These are phyloP conservation scores for Erodium maritimum DNA, from an alignment of 345 rosid species.

Conservation along the genomic window DNA sequence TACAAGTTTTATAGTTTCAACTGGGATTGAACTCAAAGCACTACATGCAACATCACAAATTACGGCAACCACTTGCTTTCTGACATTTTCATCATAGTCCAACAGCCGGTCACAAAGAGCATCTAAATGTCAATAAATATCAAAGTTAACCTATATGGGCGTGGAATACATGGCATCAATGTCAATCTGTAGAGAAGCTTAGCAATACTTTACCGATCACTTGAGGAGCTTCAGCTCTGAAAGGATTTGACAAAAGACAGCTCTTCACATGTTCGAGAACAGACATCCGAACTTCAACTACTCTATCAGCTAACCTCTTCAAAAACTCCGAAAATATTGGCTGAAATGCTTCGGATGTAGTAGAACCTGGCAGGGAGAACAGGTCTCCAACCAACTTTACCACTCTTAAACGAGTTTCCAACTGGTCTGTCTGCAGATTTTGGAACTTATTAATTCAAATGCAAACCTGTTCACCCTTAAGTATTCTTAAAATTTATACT, in stretches of 20 bases:
- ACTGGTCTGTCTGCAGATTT: conserved; percentile 68
- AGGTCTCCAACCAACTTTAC: conserved; percentile 82
- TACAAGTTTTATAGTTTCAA: conserved; percentile 62
- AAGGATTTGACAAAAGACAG: conserved; percentile 65
- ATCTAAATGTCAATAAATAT: conserved; percentile 36
- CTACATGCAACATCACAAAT: conserved; percentile 72
- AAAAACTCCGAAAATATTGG: conserved; percentile 82
- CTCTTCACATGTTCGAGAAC: conserved; percentile 80
- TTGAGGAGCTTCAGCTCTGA: conserved; percentile 65
- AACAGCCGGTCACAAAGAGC: conserved; percentile 89
- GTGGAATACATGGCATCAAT: background rate
- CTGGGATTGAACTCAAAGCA: conserved; percentile 49
- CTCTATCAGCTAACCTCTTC: conserved; percentile 92
- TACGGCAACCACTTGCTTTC: conserved; percentile 89
- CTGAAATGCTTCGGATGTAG: conserved; percentile 56
- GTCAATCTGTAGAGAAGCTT: background rate
- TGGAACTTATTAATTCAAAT: conserved; percentile 10
- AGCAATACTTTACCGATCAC: conserved; percentile 38
- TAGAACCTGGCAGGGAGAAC: conserved; percentile 61
- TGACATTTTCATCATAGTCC: conserved; percentile 94
- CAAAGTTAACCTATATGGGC: conserved; percentile 12
- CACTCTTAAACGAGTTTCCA: conserved; percentile 77
- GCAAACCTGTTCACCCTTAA: background rate
- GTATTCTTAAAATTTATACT: background rate
- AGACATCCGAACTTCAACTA: conserved; percentile 67